Percentiles rank a stretch among this genome's conserved stretches.
Conservation (phyloP, 441 rosid species). For the Gossypium davidsonii region DNA sequence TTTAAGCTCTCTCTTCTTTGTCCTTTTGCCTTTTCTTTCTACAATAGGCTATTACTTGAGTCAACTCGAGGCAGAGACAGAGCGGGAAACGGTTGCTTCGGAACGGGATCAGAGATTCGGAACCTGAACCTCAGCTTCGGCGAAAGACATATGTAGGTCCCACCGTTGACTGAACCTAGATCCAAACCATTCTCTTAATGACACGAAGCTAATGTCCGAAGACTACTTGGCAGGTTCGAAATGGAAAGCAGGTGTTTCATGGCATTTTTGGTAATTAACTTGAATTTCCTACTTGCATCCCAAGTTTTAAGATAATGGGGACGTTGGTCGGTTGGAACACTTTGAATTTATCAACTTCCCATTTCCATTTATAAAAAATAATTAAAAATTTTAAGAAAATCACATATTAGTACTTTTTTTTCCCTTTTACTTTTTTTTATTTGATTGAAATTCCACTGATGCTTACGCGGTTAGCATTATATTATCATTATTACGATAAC, state of each 20-base stretch:
- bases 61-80: slow-evolving; percentile 23
- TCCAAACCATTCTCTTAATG: slow-evolving; percentile 24
- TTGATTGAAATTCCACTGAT: neutral
- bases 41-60: slow-evolving; percentile 30
- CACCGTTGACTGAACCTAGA: slow-evolving; percentile 29
- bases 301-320: slow-evolving; percentile 34
- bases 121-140: slow-evolving; percentile 28
- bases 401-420: too few species aligned
- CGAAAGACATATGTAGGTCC: neutral
- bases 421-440: too few species aligned
- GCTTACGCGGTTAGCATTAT: neutral
- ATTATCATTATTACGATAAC: too few species aligned
- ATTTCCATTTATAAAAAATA: neutral
- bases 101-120: slow-evolving; percentile 8
- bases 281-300: slow-evolving; percentile 36
- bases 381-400: too few species aligned
- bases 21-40: neutral
- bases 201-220: slow-evolving; percentile 18
- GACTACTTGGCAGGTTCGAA: slow-evolving; percentile 17
- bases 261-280: slow-evolving; percentile 30
- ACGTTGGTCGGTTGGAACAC: neutral
- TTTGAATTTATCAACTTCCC: neutral
- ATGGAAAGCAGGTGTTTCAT: slow-evolving; percentile 12
- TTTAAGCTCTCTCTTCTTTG: neutral
- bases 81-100: slow-evolving; percentile 48